Evolutionary conservation across 148 eudicot genomes (phyloP).

Genomic region (Diospyros lotus): DNA sequence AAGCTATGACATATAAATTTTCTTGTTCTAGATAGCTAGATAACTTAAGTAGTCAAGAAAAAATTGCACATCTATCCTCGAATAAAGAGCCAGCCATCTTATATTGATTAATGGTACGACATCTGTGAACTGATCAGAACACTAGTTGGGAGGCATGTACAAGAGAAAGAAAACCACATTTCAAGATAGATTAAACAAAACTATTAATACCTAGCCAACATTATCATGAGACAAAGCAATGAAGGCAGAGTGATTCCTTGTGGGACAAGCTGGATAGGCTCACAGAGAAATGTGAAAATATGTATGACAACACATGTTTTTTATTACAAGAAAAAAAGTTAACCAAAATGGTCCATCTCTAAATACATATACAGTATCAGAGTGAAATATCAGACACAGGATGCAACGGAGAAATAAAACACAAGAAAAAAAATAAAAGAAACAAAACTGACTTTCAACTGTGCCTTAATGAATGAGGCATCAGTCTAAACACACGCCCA

Average conservation of each 20-base stretch:
- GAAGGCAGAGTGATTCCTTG: no score
- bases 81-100: background rate
- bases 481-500: background rate
- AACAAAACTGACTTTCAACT: background rate
- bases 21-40: background rate
- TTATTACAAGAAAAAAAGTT: background rate
- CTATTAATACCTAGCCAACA: background rate
- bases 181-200: background rate
- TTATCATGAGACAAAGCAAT: background rate
- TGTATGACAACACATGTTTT: background rate
- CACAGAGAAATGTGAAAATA: background rate
- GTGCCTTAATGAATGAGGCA: background rate
- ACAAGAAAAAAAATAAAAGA: background rate
- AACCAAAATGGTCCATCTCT: no score
- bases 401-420: background rate
- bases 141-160: constrained; percentile 1
- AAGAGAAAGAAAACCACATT: background rate
- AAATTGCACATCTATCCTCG: background rate
- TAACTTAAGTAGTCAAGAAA: background rate
- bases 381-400: background rate
- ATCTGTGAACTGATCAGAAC: background rate
- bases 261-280: background rate
- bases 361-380: no score
- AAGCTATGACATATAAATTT: background rate
- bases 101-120: background rate